Base-by-base conservation (phyloP, 2,329 filamentous ascomycete genomes). In the Aphanocladium album region DNA sequence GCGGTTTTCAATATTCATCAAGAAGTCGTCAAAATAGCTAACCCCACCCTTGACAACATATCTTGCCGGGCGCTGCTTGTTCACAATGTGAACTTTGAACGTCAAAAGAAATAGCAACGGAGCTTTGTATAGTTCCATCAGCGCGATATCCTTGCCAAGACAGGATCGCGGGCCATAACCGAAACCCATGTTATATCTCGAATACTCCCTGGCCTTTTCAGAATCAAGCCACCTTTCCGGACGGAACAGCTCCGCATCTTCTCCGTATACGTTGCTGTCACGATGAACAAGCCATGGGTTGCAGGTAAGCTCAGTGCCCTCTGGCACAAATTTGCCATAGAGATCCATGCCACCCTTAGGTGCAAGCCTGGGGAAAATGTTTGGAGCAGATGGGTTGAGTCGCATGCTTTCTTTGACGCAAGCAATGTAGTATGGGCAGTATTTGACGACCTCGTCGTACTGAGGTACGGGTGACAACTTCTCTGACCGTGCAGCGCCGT, bases 111-210 rank as follows among this genome's bases (percentile, higher is more conserved):
- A 78, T 65, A 77, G 70, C 55, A 75, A 58, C 3, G 75, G 71
- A 3, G 66, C 73, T 71, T 83, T 82, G 67, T 75, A 81, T 56
- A 83, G 64, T 69, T 83, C 80, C 78, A 83, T 80, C 66, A 78
- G 73, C 1, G 79, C 80, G 61, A 83, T 79, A 47, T 80, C 74
- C 61, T 74, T 76, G 0, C 81, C 80, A 47, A 83, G 64, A 60
- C 80, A 83, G 14, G 76, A 71, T 12, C 78, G 69, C 0, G 77
- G 67, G 0, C 81, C 81, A 68, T 80, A 80, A 0, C 80, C 80
- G 61, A 83, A 83, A 0, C 71, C 72, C 67, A 83, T 75, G 61
- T 74, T 78, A 59, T 79, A 79, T 68, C 78, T 80, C 47, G 75
- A 73, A 60, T 75, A 78, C 57, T 76, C 66, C 62, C 74, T 76